Evolutionary conservation across 139 green algal genomes (phyloP).

Genomic region (Chlamydomonas sphaeroides): DNA sequence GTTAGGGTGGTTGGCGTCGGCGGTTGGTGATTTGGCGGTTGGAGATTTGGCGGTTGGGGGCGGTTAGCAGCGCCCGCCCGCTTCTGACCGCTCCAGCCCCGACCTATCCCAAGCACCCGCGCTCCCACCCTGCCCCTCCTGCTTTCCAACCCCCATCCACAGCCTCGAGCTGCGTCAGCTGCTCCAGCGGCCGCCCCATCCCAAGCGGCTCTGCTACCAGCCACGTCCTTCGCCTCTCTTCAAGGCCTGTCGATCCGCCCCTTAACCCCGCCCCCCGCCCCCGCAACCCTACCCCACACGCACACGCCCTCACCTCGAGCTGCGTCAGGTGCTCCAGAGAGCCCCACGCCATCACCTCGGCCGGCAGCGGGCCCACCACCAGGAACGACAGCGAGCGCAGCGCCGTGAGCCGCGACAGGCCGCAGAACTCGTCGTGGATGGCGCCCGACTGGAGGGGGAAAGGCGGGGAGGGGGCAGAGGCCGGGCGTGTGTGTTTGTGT

Average conservation of each 20-base stretch:
- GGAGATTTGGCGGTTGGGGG: too few relatives aligned
- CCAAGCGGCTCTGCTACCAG: too few relatives aligned
- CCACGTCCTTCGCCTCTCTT: too few relatives aligned
- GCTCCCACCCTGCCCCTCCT: too few relatives aligned
- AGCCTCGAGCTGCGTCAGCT: too few relatives aligned
- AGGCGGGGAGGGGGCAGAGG: too few relatives aligned
- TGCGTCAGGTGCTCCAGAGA: conserved; percentile 20
- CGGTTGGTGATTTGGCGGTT: not conserved
- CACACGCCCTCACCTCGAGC: conserved; percentile 20
- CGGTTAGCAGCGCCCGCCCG: too few relatives aligned
- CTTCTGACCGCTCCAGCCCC: too few relatives aligned
- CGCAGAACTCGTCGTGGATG: conserved; percentile 47
- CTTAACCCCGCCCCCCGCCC: not conserved
- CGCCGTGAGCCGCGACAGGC: conserved; percentile 24
- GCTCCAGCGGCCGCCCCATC: too few relatives aligned
- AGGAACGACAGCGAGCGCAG: conserved; percentile 35
- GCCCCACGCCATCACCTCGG: conserved; percentile 33
- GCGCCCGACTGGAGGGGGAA: conserved; percentile 9
- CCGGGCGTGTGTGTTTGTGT: not conserved
- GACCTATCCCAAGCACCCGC: too few relatives aligned
- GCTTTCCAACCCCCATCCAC: not conserved
- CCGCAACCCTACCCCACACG: not conserved
- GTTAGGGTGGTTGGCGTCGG: too few relatives aligned
- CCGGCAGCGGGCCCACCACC: conserved; percentile 41
- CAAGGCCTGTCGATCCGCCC: too few relatives aligned